Evolutionary conservation across 1,284 basidiomycete genomes (phyloP), one percentile per base, ranked within the genome.

Genomic region (Naganishia sp.): DNA sequence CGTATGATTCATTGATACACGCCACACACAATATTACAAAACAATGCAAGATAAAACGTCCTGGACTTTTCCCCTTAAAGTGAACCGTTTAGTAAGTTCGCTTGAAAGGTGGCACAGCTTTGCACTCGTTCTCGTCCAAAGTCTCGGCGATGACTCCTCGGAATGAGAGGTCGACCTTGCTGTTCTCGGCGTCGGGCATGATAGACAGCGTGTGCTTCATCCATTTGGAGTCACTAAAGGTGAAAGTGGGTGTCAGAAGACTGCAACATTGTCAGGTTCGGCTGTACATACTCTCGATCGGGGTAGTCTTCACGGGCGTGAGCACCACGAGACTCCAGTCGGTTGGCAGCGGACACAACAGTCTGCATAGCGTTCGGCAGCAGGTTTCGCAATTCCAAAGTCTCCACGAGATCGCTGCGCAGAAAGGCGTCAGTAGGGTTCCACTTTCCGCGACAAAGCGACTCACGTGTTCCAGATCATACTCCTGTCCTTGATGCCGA

Each of bases 401-500:
- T 96, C 84, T 99, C 96, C 70, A 97, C 85, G 66, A 99, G 87
- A 79, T 99, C 96, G 72, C 73, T 33, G 67, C 31, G 39, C 52
- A 33, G 66, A 75, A 43, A 16, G 33, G 15, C 7, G 52, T 56
- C 66, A 50, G 57, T n/a, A 54, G 6, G 55, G 78, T 39, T 63
- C 16, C 77, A 28, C 45, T 56, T 49, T 6, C 48, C 23, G 0
- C n/a, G 11, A 46, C 42, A 44, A 39, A 23, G 11, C 18, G 16
- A 82, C 87, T 70, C 70, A 94, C 91, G 91, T 90, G 83, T 96
- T 96, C 96, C 95, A 98, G 82, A 99, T 96, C 92, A 98, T 91
- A 79, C 90, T 92, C 77, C 95, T 86, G 82, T 99, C 96, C 84
- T 95, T 95, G 83, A 97, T 90, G 69, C 93, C 90, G 72, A 99